Percentiles rank a stretch among this genome's conserved stretches.
Conservation (phyloP, 202 grass and related monocot genomes). For the Panicum hallii region DNA sequence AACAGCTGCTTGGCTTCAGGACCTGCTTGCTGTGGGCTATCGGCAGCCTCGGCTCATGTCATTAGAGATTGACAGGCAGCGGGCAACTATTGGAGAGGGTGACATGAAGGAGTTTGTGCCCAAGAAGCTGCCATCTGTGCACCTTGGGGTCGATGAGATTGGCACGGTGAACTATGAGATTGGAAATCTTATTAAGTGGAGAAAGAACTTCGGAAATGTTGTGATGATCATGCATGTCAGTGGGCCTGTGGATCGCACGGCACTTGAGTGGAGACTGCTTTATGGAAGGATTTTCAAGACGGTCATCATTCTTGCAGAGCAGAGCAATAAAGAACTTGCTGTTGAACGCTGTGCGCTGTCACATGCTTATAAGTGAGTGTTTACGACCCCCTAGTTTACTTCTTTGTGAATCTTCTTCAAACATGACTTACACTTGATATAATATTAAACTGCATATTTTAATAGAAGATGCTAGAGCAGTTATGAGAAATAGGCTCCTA, state of each 20-base stretch:
- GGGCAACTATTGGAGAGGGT: conserved; percentile 88
- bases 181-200: conserved; percentile 97
- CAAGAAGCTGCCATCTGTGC: conserved; percentile 92
- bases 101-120: conserved; percentile 91
- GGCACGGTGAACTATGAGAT: conserved; percentile 94
- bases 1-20: conserved; percentile 95
- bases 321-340: conserved; percentile 74
- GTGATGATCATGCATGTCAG: conserved; percentile 91
- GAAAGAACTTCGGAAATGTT: conserved; percentile 92
- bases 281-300: conserved; percentile 98
- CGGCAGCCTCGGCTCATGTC: conserved; percentile 93
- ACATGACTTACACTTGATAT: conserved; percentile 3
- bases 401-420: not conserved
- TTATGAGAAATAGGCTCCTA: not conserved
- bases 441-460: conserved; percentile 13
- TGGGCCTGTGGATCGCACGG: conserved; percentile 75
- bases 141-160: conserved; percentile 94
- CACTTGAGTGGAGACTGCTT: conserved; percentile 92
- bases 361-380: conserved; percentile 92
- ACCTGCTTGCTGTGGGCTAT: conserved; percentile 84
- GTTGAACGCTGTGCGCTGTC: conserved; percentile 64
- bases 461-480: not conserved
- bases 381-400: conserved; percentile 6
- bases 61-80: conserved; percentile 81
- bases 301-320: conserved; percentile 89